phyloP scores from a whole-genome alignment of 2,329 filamentous ascomycete genomes.

The Pseudovirgaria hyperparasitica region DNA sequence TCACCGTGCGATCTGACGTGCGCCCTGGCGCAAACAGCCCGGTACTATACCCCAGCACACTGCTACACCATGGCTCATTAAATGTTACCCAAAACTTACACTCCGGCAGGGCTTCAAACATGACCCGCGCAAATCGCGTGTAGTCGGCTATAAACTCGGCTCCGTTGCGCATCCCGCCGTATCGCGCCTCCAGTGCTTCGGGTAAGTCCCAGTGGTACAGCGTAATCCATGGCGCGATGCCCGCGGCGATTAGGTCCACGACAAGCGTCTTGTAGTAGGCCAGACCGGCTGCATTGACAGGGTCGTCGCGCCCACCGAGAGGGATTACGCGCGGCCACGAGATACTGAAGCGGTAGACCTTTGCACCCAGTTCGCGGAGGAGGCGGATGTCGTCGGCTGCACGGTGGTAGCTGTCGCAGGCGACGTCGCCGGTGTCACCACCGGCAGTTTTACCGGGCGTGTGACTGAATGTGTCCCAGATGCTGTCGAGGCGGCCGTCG shows the following conservation, averaged over 20 bases:
- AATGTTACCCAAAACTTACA: conserved; percentile 86
- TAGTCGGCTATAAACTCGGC: conserved; percentile 74
- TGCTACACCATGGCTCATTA: conserved; percentile 81
- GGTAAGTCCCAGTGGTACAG: conserved; percentile 85
- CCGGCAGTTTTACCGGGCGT: conserved; percentile 74
- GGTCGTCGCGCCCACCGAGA: conserved; percentile 69
- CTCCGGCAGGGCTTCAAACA: conserved; percentile 62
- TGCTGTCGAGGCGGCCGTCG: conserved; percentile 69
- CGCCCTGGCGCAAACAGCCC: conserved; percentile 74
- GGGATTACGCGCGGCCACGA: conserved; percentile 77
- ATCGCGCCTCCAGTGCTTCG: conserved; percentile 63
- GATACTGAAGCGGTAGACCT: conserved; percentile 72
- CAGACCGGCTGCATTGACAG: conserved; percentile 65
- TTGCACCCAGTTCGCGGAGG: conserved; percentile 59
- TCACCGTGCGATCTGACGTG: conserved; percentile 62
- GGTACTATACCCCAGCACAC: conserved; percentile 65
- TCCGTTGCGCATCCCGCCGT: conserved; percentile 69
- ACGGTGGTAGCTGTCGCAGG: conserved; percentile 79
- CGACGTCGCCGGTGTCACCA: conserved; percentile 59
- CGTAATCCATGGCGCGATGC: conserved; percentile 70
- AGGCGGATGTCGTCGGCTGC: conserved; percentile 65
- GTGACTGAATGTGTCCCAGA: conserved; percentile 83
- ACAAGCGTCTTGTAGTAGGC: conserved; percentile 69
- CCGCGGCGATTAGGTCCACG: conserved; percentile 62
- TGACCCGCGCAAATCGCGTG: conserved; percentile 61